phyloP scores from a whole-genome alignment of 202 grass and related monocot species.

The Elaeis oleifera region DNA sequence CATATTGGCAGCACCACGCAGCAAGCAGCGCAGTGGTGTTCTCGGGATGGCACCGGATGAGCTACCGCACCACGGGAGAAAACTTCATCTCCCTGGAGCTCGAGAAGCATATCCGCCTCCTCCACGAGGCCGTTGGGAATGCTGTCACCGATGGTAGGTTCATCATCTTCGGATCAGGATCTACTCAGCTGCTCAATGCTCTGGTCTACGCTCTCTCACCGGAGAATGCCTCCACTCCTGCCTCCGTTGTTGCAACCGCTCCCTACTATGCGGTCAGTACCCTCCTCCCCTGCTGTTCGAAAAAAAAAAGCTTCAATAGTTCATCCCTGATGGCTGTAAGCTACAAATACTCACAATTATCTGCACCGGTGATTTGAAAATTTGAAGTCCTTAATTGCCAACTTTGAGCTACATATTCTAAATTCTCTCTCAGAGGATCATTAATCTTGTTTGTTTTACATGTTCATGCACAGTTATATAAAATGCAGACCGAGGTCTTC shows the following conservation, averaged over 20 bases:
- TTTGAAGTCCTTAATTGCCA: too few species aligned
- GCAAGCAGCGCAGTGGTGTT: conserved; percentile 42
- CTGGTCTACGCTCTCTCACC: conserved; percentile 60
- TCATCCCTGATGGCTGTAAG: too few species aligned
- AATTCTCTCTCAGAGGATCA: too few species aligned
- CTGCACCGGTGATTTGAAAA: too few species aligned
- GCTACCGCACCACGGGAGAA: conserved; percentile 33
- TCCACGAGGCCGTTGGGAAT: conserved; percentile 56
- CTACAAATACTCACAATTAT: too few species aligned
- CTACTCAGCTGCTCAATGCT: conserved; percentile 54
- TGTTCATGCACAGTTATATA: conserved; percentile 32
- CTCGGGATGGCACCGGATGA: conserved; percentile 71
- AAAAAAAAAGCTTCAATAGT: too few species aligned
- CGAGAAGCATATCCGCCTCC: conserved; percentile 42
- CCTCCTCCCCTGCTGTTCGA: too few species aligned
- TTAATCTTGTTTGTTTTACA: too few species aligned
- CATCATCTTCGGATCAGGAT: conserved; percentile 43
- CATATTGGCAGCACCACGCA: conserved; percentile 62
- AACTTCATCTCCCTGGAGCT: conserved; percentile 48
- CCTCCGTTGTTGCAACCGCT: conserved; percentile 46
- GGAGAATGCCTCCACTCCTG: conserved; percentile 21
- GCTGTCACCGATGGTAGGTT: conserved; percentile 42
- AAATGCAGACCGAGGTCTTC: conserved; percentile 29
- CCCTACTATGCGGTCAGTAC: conserved; percentile 49
- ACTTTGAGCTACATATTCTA: too few species aligned